Conservation (phyloP, 495 filamentous ascomycete species). For the Xylaria venustula region DNA sequence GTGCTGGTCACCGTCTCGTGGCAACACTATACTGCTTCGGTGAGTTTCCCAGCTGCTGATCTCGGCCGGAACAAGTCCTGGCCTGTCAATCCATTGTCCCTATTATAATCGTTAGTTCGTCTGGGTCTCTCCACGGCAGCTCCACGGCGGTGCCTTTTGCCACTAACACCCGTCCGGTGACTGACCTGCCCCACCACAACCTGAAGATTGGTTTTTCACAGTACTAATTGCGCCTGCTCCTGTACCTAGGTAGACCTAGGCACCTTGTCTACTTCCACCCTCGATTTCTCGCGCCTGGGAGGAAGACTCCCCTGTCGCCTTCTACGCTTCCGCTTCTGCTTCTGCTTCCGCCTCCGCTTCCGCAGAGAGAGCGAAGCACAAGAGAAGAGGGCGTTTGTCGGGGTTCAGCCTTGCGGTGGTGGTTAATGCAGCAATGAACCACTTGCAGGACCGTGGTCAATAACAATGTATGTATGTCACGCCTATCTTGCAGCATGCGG, state of each 20-base stretch:
- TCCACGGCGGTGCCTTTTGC: slow-evolving; percentile 29
- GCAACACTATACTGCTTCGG: slow-evolving; percentile 17
- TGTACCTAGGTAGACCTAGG: background rate
- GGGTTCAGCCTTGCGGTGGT: background rate
- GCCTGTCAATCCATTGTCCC: slow-evolving; percentile 17
- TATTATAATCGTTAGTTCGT: slow-evolving; percentile 12
- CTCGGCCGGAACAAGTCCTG: slow-evolving; percentile 16
- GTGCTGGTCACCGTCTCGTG: slow-evolving; percentile 15
- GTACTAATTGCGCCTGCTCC: slow-evolving; percentile 16
- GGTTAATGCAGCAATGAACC: slow-evolving; percentile 25
- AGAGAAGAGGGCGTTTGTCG: slow-evolving; percentile 1
- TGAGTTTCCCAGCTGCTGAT: slow-evolving; percentile 17
- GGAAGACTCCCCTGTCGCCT: slow-evolving; percentile 4
- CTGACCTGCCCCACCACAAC: slow-evolving; percentile 34
- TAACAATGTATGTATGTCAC: slow-evolving; percentile 37
- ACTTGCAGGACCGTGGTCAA: slow-evolving; percentile 25
- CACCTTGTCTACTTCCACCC: background rate
- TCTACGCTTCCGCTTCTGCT: slow-evolving; percentile 2
- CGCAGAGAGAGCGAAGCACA: slow-evolving; percentile 1
- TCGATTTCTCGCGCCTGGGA: slow-evolving; percentile 3
- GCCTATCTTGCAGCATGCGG: slow-evolving; percentile 35
- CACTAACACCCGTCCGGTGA: slow-evolving; percentile 38
- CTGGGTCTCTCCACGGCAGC: slow-evolving; percentile 15
- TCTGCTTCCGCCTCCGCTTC: background rate
- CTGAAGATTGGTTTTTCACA: slow-evolving; percentile 26